Percentiles rank a stretch among this genome's conserved stretches.
Conservation (phyloP, 2,329 filamentous ascomycete genomes). For the Ustulina deusta region DNA sequence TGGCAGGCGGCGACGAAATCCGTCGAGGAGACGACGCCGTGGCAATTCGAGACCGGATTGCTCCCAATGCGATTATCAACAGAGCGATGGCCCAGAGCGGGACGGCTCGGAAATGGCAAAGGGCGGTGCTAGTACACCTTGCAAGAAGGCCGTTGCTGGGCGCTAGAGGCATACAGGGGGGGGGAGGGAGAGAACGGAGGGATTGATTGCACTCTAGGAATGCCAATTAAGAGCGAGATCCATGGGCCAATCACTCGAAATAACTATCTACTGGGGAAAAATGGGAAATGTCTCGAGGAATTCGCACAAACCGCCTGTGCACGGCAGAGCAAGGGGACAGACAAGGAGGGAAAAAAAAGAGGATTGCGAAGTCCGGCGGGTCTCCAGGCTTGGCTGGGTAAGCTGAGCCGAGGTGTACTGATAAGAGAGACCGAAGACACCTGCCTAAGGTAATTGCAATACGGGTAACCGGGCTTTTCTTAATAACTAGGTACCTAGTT, state of each 20-base stretch:
- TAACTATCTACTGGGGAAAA: background rate
- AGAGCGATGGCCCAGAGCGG: conserved; percentile 59
- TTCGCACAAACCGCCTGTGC: background rate
- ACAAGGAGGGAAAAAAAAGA: background rate
- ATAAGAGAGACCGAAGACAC: background rate
- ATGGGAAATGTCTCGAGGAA: background rate
- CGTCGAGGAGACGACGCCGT: conserved; percentile 25
- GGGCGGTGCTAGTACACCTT: conserved; percentile 58
- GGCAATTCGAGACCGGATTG: conserved; percentile 50
- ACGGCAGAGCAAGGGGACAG: background rate
- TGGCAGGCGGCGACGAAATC: conserved; percentile 20
- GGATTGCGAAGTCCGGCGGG: background rate
- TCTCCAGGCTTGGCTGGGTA: background rate
- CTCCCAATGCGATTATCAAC: conserved; percentile 52
- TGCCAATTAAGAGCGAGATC: background rate
- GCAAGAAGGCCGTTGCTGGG: conserved; percentile 49
- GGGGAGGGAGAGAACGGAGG: no score
- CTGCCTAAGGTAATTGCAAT: no score
- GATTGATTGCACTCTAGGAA: background rate
- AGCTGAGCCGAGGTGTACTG: conserved; percentile 17
- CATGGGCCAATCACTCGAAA: background rate
- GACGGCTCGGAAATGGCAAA: conserved; percentile 56
- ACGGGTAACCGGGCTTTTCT: no score
- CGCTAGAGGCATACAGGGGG: conserved; percentile 45
- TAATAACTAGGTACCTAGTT: no score